Percentiles rank a stretch among this genome's conserved stretches.
Evolutionary conservation across 176 grass and related monocot species (phyloP).

Genomic region (Raddia distichophylla): DNA sequence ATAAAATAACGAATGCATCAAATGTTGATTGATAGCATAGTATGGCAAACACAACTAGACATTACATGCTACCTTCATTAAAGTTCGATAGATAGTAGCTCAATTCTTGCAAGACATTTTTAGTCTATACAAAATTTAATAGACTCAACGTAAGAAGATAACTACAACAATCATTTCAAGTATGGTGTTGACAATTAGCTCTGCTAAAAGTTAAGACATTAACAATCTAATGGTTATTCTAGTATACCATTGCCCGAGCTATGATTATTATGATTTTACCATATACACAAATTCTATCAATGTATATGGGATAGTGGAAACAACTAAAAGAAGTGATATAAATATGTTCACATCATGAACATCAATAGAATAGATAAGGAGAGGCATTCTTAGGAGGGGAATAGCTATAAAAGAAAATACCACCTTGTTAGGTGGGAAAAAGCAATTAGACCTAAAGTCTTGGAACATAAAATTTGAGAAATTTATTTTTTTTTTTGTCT

Average conservation of each 20-base stretch:
- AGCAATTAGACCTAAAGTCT: too few relatives aligned
- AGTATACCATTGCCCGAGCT: background rate
- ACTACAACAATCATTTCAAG: background rate
- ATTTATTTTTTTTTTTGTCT: too few relatives aligned
- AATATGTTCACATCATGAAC: constrained; percentile 9
- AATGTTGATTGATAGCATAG: background rate
- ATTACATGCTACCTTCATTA: constrained; percentile 20
- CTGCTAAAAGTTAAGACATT: background rate
- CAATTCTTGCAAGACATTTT: background rate
- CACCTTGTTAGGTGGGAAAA: too few relatives aligned
- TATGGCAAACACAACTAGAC: constrained; percentile 8
- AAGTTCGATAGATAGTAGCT: background rate
- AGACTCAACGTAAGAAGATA: background rate
- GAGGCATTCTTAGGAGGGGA: too few relatives aligned
- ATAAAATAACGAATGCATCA: constrained; percentile 29
- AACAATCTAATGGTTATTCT: background rate
- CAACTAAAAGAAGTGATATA: constrained; percentile 4
- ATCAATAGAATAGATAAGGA: too few relatives aligned
- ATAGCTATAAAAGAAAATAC: too few relatives aligned
- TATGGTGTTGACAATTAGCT: constrained; percentile 11
- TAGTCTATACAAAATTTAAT: background rate
- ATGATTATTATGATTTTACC: background rate
- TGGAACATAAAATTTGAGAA: too few relatives aligned
- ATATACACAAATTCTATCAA: background rate
- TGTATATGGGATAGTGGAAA: background rate